Evolutionary conservation across 352 stramenopile genomes (phyloP).

Genomic region (Pythium guiyangense): DNA sequence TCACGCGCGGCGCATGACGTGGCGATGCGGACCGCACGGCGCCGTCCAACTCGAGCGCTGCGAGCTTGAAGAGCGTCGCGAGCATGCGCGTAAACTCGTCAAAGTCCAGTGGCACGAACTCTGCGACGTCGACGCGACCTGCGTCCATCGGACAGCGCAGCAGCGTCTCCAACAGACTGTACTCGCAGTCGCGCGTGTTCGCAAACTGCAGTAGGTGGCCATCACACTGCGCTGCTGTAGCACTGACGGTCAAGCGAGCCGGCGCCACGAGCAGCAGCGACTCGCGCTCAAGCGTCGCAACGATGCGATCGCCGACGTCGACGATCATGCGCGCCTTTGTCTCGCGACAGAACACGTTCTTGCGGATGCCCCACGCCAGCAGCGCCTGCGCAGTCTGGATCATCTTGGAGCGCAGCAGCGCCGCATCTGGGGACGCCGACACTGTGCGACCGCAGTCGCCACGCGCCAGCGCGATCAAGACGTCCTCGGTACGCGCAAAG

Average conservation of each 20-base stretch:
- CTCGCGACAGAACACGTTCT: constrained; percentile 26
- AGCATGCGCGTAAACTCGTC: constrained; percentile 27
- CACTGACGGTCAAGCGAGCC: neutral
- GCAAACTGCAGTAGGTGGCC: constrained; percentile 11
- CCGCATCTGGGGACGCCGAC: neutral
- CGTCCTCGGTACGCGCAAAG: constrained; percentile 19
- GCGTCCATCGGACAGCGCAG: constrained; percentile 30
- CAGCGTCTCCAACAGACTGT: constrained; percentile 24
- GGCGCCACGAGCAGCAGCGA: neutral
- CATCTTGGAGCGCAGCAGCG: constrained; percentile 15
- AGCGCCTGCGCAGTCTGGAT: constrained; percentile 28
- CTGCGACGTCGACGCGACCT: constrained; percentile 27
- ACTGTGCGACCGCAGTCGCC: neutral
- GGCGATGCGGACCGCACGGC: neutral
- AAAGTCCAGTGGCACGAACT: constrained; percentile 29
- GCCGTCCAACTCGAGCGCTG: constrained; percentile 25
- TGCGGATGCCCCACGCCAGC: constrained; percentile 35
- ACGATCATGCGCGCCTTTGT: constrained; percentile 6
- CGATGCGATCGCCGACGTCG: constrained; percentile 8
- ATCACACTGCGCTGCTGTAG: constrained; percentile 9
- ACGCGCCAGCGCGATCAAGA: constrained; percentile 6
- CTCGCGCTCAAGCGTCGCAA: neutral
- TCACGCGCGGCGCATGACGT: neutral
- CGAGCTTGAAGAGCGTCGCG: constrained; percentile 24
- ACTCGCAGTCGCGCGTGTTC: constrained; percentile 24